Evolutionary conservation across 805 yeast species (phyloP), one percentile per base, ranked within the genome.

Genomic region (Candida ipomoeae): DNA sequence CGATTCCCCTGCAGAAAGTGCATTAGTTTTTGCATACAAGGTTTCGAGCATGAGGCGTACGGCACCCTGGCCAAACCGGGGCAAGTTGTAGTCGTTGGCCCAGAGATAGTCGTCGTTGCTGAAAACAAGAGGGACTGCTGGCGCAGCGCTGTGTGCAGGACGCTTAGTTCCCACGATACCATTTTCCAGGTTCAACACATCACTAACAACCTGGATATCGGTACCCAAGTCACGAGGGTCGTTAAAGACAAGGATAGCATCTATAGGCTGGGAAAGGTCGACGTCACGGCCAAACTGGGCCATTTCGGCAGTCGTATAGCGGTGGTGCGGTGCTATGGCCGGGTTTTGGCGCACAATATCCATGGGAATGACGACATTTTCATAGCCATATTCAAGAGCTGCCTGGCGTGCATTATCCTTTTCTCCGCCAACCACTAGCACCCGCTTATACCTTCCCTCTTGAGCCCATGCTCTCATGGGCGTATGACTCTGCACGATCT

Each of bases 11-110:
- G 46, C 46, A 6, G 57, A 47, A 14, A 82, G 81, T n/a, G 67
- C 68, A 51, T 85, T 83, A 48, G 74, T 63, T 45, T 78, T 78
- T 18, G 66, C 62, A 60, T 87, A 87, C 40, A 89, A 66, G 3
- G 79, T 69, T 60, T 87, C 85, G 4, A 86, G 68, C 40, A 80
- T 69, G 46, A 80, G 77, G 53, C 92, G 74, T 60, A 87, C 85
- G 1, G 92, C 95, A 23, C 97, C 97, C 69, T 90, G 96, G 6
- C 97, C 97, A 61, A 89, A 87, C 49, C 97, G 76, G 20, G 96
- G 89, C 48, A 84, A 68, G 14, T 64, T 67, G 65, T 85, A 91
- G 60, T 85, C 89, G 62, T 87, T 90, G 15, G 96, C 88, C 96
- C 96, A 91, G 33, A 86, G 61, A 61, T 88, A 79, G 67, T 91